These are phyloP conservation scores for Thymus mandschuricus DNA, from an alignment of 257 asterid genomes.

Conservation along the genomic window DNA sequence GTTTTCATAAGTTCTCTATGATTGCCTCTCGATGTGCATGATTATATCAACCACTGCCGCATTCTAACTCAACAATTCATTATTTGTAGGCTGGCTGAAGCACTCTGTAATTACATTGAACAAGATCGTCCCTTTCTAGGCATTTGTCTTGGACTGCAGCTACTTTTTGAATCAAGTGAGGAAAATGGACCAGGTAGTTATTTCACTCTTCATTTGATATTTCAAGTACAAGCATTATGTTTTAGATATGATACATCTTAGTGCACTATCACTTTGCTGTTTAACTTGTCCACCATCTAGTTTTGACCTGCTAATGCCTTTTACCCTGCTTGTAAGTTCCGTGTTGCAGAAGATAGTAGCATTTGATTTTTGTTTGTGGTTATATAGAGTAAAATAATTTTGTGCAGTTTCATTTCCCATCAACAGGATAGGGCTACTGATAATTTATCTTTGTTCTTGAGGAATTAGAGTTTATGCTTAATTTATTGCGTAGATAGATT, in stretches of 20 bases:
- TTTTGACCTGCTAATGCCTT: not conserved
- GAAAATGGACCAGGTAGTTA: slow-evolving; percentile 89
- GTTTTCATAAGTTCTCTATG: not conserved
- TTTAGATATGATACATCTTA: not conserved
- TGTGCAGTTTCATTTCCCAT: not conserved
- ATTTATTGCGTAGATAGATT: not conserved
- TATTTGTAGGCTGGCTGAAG: slow-evolving; percentile 76
- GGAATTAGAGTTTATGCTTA: not conserved
- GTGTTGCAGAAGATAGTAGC: not conserved
- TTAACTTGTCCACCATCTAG: not conserved
- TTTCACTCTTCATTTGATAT: not conserved
- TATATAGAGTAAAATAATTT: not conserved
- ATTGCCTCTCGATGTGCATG: not conserved
- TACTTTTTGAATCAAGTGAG: slow-evolving; percentile 93
- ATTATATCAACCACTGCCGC: not conserved
- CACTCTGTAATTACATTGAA: slow-evolving; percentile 76
- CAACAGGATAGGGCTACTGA: not conserved
- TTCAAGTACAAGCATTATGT: not conserved
- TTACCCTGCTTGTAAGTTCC: not conserved
- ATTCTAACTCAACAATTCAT: slow-evolving; percentile 20
- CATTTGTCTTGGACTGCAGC: slow-evolving; percentile 96
- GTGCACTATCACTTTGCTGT: not conserved
- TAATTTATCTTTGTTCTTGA: not conserved
- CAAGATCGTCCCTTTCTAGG: slow-evolving; percentile 98
- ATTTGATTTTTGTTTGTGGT: not conserved